Percentiles rank a stretch among this genome's conserved stretches.
Conservation (phyloP, 2,329 filamentous ascomycete species). For the Xylaria digitata region DNA sequence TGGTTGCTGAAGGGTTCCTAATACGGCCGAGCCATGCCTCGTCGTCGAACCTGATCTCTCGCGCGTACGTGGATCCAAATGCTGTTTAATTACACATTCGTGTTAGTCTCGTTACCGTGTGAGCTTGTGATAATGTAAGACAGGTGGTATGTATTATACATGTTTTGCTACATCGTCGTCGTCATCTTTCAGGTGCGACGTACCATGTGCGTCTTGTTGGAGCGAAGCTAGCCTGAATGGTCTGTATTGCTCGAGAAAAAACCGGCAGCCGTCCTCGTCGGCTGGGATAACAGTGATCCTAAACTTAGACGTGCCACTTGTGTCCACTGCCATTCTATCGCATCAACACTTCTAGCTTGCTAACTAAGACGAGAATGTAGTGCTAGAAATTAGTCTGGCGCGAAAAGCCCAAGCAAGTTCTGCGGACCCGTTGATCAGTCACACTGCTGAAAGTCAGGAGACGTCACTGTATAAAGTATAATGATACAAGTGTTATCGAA, state of each 20-base stretch:
- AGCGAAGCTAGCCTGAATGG: constrained; percentile 49
- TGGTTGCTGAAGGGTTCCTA: constrained; percentile 51
- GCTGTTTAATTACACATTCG: constrained; percentile 37
- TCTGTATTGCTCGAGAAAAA: constrained; percentile 48
- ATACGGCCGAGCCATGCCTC: constrained; percentile 53
- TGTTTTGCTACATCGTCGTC: constrained; percentile 28
- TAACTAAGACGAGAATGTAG: neutral
- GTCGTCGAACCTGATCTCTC: constrained; percentile 52
- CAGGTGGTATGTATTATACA: constrained; percentile 20
- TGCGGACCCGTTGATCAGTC: constrained; percentile 16
- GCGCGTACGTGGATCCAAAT: constrained; percentile 54
- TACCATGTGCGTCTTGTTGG: constrained; percentile 46
- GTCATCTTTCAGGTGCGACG: constrained; percentile 26
- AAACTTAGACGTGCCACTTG: constrained; percentile 36
- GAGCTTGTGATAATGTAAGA: constrained; percentile 6
- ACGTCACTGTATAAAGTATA: neutral
- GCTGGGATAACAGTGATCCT: constrained; percentile 40
- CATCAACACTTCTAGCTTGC: constrained; percentile 16
- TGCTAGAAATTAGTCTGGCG: neutral
- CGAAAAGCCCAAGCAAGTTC: constrained; percentile 2
- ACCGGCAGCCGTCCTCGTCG: constrained; percentile 45
- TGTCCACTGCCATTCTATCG: constrained; percentile 30
- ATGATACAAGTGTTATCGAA: neutral
- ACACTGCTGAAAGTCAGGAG: neutral
- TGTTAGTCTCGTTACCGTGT: constrained; percentile 33